Evolutionary conservation across 139 green algal species (phyloP).

Genomic region (Haematococcus sp.): DNA sequence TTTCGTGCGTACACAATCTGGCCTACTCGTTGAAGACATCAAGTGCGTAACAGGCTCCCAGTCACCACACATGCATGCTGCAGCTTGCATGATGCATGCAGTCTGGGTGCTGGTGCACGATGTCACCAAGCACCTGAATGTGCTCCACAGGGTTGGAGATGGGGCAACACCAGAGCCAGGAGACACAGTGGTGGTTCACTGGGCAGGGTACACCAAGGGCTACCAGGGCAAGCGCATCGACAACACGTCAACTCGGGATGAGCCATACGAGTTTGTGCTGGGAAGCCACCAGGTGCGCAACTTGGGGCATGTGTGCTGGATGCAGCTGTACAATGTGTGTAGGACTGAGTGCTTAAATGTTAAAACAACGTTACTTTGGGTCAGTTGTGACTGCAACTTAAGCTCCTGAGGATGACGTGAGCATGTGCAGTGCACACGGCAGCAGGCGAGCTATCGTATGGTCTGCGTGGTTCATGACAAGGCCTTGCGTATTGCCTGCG

Average conservation of each 20-base stretch:
- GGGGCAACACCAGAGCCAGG: constrained; percentile 27
- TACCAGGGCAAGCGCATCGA: constrained; percentile 66
- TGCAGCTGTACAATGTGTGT: too few species aligned
- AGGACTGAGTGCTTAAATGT: too few species aligned
- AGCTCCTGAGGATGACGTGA: background rate
- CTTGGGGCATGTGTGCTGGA: background rate
- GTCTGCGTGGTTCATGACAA: too few species aligned
- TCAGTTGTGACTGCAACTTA: background rate
- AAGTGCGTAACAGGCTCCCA: background rate
- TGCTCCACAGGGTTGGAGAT: constrained; percentile 4
- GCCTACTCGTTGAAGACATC: background rate
- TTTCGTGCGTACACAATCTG: too few species aligned
- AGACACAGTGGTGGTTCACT: constrained; percentile 56
- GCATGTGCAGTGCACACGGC: too few species aligned
- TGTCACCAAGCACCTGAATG: too few species aligned
- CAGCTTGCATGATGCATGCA: too few species aligned
- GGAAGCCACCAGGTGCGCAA: constrained; percentile 47
- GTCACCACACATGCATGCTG: background rate
- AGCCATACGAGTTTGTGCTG: constrained; percentile 71
- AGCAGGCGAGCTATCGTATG: too few species aligned
- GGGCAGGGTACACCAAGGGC: constrained; percentile 61
- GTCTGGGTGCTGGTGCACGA: too few species aligned
- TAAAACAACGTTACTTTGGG: too few species aligned
- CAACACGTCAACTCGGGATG: constrained; percentile 68
- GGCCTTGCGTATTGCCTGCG: too few species aligned